Conservation (phyloP, 164 flowering plant genomes). For the Taxillus chinensis region DNA sequence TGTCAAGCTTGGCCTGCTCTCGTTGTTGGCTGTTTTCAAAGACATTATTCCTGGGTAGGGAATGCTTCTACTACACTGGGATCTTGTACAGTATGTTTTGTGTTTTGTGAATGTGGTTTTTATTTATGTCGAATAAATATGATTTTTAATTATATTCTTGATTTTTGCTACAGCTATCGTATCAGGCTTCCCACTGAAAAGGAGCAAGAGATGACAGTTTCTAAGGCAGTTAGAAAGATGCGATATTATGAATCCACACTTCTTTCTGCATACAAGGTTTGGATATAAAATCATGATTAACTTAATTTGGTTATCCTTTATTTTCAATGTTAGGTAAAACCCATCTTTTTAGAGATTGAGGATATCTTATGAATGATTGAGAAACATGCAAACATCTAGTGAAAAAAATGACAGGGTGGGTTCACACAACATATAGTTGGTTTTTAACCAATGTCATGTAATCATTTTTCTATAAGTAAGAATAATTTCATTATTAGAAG, state of each 20-base stretch:
- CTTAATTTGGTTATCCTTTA: no score
- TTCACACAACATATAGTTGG: no score
- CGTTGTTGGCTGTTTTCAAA: constrained; percentile 78
- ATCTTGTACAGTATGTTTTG: no score
- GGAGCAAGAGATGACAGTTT: constrained; percentile 79
- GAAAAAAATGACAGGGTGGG: no score
- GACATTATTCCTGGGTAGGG: constrained; percentile 94
- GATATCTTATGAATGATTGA: no score
- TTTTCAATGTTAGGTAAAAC: no score
- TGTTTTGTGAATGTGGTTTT: background rate
- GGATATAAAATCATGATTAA: background rate
- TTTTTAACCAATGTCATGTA: no score
- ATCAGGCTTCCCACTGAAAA: constrained; percentile 96
- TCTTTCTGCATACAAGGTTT: constrained; percentile 75
- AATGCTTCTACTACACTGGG: no score
- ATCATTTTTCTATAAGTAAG: no score
- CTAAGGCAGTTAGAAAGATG: constrained; percentile 75
- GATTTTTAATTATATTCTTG: background rate
- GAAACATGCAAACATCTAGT: no score
- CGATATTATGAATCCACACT: constrained; percentile 83
- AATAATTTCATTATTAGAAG: no score
- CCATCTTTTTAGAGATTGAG: no score
- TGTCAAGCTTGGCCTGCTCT: constrained; percentile 61
- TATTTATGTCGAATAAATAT: background rate
- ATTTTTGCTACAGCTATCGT: constrained; percentile 53